These are phyloP conservation scores for Carnegiea gigantea DNA, from an alignment of 179 eudicot species.

Conservation along the genomic window DNA sequence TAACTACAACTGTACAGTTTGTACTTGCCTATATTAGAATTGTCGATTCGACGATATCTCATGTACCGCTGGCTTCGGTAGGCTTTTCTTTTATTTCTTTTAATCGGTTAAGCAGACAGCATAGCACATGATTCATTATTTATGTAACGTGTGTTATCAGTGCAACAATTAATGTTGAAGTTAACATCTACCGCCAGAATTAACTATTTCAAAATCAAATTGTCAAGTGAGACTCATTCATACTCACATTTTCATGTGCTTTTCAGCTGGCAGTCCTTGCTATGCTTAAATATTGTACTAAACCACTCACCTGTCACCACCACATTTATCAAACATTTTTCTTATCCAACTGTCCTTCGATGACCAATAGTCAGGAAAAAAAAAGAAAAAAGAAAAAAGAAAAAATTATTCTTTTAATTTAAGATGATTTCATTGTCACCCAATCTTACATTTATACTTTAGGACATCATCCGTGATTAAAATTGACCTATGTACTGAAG, in stretches of 20 bases:
- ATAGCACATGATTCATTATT: conserved; percentile 9
- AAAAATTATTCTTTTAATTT: background rate
- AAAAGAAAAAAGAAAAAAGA: no score
- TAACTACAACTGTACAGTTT: no score
- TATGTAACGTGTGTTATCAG: background rate
- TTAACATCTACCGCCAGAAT: background rate
- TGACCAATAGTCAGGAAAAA: no score
- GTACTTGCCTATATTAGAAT: background rate
- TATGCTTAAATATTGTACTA: background rate
- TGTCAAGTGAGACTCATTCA: background rate
- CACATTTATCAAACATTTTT: conserved; percentile 1
- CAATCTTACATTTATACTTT: background rate
- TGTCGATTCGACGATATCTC: conserved; percentile 1
- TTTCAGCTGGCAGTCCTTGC: background rate
- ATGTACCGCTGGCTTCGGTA: background rate
- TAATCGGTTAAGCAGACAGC: background rate
- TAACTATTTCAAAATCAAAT: background rate
- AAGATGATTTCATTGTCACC: background rate
- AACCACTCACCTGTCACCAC: background rate
- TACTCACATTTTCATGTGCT: conserved; percentile 19
- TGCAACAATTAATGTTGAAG: background rate
- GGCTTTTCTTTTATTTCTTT: background rate
- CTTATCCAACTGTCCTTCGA: no score
- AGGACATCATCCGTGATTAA: background rate
- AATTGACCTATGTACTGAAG: background rate